A percentile compares a stretch with the other conserved stretches of the same genome.
Evolutionary conservation across 306 rosid species (phyloP).

Genomic region (Prunus dulcis): DNA sequence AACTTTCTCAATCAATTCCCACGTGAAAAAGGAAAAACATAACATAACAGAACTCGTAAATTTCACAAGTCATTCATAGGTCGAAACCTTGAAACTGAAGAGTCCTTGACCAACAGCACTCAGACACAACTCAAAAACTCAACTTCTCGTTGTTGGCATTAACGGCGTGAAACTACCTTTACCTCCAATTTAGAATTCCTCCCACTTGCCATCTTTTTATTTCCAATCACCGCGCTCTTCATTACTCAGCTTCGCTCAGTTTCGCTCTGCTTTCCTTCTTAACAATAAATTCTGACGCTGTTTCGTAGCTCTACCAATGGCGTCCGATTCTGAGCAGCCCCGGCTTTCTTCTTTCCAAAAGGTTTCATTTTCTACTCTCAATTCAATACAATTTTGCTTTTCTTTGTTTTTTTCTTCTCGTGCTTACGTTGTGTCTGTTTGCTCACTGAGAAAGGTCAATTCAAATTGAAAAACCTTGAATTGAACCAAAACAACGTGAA

Average conservation of each 20-base stretch:
- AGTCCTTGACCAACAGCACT: too few species aligned
- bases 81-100: too few species aligned
- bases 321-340: constrained; percentile 49
- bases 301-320: constrained; percentile 33
- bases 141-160: too few species aligned
- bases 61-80: too few species aligned
- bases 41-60: too few species aligned
- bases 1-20: too few species aligned
- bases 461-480: background rate
- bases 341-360: constrained; percentile 27
- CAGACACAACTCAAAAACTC: too few species aligned
- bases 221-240: background rate
- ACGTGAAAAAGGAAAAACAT: too few species aligned
- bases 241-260: background rate
- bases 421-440: background rate
- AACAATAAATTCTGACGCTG: too few species aligned
- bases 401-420: background rate
- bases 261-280: background rate
- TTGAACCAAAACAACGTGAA: background rate
- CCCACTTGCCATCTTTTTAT: too few species aligned
- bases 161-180: too few species aligned
- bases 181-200: too few species aligned
- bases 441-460: background rate
- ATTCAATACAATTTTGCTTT: background rate
- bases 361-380: constrained; percentile 31